phyloP scores from a whole-genome alignment of 192 early-diverging fungal genomes.

The Coemansia sp. region DNA sequence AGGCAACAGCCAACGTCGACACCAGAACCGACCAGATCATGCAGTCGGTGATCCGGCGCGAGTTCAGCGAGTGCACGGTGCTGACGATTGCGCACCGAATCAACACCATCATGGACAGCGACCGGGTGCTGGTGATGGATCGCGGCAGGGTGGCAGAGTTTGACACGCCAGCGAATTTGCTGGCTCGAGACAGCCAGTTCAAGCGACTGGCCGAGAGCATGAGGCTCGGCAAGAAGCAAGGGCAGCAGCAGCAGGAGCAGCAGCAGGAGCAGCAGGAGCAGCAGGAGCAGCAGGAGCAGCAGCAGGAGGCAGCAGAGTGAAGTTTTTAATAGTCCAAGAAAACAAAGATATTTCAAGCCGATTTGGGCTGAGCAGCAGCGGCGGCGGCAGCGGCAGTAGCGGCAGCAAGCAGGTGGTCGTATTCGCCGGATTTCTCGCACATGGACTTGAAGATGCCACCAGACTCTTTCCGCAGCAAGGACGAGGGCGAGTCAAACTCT shows the following conservation, averaged over 20 bases:
- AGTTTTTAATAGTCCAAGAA: neutral
- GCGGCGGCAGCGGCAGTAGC: conserved; percentile 55
- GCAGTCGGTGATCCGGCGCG: conserved; percentile 59
- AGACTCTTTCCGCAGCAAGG: conserved; percentile 59
- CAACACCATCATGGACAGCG: conserved; percentile 62
- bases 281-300: too few species aligned
- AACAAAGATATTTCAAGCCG: neutral
- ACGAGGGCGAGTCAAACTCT: conserved; percentile 81
- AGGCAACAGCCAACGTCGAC: conserved; percentile 65
- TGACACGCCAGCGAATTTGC: conserved; percentile 16
- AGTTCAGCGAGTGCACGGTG: conserved; percentile 38
- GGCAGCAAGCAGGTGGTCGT: conserved; percentile 54
- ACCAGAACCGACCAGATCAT: conserved; percentile 59
- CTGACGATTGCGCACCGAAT: conserved; percentile 71
- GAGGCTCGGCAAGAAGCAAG: neutral
- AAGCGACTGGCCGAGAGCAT: conserved; percentile 13
- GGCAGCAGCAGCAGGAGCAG: too few species aligned
- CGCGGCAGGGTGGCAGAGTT: conserved; percentile 32
- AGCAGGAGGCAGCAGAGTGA: neutral
- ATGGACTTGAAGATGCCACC: conserved; percentile 73
- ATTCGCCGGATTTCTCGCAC: conserved; percentile 85
- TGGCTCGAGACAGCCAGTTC: conserved; percentile 10
- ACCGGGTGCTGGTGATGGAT: conserved; percentile 60
- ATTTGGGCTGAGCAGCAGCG: conserved; percentile 45
- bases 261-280: too few species aligned